Conservation (phyloP, 2,329 filamentous ascomycete genomes). For the Claviceps sp. region DNA sequence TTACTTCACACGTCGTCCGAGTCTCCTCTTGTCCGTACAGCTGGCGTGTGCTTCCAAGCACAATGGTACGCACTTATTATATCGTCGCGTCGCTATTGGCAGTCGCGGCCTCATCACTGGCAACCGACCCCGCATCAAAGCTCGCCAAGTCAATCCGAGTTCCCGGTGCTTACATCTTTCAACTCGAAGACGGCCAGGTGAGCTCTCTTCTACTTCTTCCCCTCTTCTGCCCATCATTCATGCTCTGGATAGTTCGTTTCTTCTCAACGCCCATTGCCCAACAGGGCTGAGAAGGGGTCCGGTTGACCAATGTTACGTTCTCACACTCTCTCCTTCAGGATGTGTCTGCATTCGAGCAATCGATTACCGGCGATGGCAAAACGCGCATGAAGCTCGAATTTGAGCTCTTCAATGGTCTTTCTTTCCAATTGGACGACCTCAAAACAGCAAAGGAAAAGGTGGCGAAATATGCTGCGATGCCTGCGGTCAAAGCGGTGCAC, state of each 20-base stretch:
- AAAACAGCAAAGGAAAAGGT: conserved; percentile 30
- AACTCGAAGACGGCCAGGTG: conserved; percentile 9
- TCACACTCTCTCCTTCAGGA: conserved; percentile 3
- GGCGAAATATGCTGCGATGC: conserved; percentile 25
- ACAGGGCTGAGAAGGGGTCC: background rate
- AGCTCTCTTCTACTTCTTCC: conserved; percentile 4
- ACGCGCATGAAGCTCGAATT: conserved; percentile 35
- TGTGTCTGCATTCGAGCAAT: conserved; percentile 9
- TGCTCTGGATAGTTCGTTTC: background rate
- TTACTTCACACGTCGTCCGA: too few species aligned
- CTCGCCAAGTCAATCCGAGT: conserved; percentile 2
- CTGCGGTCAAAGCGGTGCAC: conserved; percentile 35
- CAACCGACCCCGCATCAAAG: background rate
- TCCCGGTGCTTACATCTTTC: conserved; percentile 10
- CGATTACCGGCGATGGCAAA: conserved; percentile 19
- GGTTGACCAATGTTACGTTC: background rate
- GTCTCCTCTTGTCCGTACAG: background rate
- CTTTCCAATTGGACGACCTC: conserved; percentile 36
- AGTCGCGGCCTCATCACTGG: conserved; percentile 7
- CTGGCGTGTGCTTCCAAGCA: background rate
- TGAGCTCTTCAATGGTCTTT: conserved; percentile 40
- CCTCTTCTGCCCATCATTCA: background rate
- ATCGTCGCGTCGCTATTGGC: conserved; percentile 8
- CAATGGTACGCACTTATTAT: conserved; percentile 9
- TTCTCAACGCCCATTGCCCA: background rate